Base-by-base conservation (phyloP, 2,329 filamentous ascomycete genomes). In the Fusarium marasasianum region DNA sequence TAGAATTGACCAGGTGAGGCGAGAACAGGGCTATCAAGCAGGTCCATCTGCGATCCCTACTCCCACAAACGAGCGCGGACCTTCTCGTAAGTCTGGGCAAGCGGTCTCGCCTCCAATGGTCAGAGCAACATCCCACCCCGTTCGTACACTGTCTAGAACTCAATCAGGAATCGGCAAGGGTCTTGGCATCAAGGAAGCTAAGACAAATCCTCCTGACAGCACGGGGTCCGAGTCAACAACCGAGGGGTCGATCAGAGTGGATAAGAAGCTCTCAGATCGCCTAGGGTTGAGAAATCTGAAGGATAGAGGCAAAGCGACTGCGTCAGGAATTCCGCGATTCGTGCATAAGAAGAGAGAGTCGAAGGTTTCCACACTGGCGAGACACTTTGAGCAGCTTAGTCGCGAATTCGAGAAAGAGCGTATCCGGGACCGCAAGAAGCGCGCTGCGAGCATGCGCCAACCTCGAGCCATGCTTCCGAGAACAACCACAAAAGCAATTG, bases 391-490 rank as follows among this genome's bases (percentile, higher is more conserved):
- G 82, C 95, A 98, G 81, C 87, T 99, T 64, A 98, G 95, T 77
- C 92, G 95, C 31, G 97, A 99, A 79, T 99, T 99, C 76, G 95
- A 98, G 80, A 97, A 96, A 78, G 96, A 99, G 83, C 90, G 96
- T 50, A 90, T 97, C 75, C 92, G 93, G 55, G 96, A 98, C 81
- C 91, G 94, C 74, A 92, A 92, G 77, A 93, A 95, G 80, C 87
- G 94, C 67, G 93, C 94, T 33, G 93, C 94, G 51, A 94, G 92
- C 79, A 91, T 93, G 79, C 86, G 88, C 48, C 87, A 89, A 80
- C 94, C 94, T 20, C 90, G 95, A 71, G 94, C 94, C 2, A 96
- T 96, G 80, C 83, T 91, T 29, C 96, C 96, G 26, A 90, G 96
- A 73, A 94, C 95, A 45, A 95, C 94, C 24, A 97, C 96, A n/a